Evolutionary conservation across 2,329 filamentous ascomycete genomes (phyloP).

Genomic region (Alternaria gaisen): DNA sequence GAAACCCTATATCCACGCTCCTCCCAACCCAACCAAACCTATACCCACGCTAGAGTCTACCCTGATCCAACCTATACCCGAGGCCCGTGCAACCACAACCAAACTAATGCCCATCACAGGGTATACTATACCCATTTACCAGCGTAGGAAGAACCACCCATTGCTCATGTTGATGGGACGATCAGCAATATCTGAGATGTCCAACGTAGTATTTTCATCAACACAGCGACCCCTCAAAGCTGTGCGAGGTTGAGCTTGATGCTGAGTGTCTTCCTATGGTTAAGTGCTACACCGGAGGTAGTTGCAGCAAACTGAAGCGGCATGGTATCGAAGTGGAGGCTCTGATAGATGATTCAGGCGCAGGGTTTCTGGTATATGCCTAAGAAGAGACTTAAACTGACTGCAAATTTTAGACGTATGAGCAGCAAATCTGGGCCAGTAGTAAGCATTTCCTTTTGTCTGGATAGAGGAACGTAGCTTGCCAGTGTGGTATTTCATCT

Average conservation of each 20-base stretch:
- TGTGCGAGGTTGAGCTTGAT: background rate
- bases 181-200: background rate
- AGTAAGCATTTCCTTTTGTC: background rate
- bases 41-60: too few species aligned
- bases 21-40: too few species aligned
- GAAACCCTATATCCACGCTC: too few species aligned
- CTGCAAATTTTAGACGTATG: background rate
- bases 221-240: background rate
- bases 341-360: background rate
- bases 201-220: background rate
- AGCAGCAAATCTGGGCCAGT: background rate
- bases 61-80: too few species aligned
- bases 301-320: background rate
- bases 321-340: background rate
- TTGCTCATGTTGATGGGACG: background rate
- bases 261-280: background rate
- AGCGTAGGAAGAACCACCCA: background rate
- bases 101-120: too few species aligned
- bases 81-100: too few species aligned
- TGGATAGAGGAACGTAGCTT: background rate
- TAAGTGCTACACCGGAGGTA: background rate
- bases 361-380: background rate
- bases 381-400: background rate
- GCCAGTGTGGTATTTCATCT: background rate
- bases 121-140: too few species aligned